These are phyloP conservation scores for Veloporphyrellus conicus DNA, from an alignment of 1,284 basidiomycete species.

Conservation along the genomic window DNA sequence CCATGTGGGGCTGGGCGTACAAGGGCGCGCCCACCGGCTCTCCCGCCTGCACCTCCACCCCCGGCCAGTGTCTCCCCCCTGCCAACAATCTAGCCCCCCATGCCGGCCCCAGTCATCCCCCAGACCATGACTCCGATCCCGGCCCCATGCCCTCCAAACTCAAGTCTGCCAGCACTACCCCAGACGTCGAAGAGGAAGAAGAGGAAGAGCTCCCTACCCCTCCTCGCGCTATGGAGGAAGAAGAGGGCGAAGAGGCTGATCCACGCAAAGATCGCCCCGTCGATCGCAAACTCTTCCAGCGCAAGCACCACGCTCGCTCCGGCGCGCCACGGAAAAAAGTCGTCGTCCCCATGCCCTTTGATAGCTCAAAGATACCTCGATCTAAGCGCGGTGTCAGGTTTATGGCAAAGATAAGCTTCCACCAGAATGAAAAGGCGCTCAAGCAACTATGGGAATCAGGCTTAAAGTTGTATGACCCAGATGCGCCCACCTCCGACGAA, in stretches of 20 bases:
- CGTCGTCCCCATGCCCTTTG: slow-evolving; percentile 20
- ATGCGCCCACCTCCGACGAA: slow-evolving; percentile 24
- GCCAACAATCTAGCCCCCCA: neutral
- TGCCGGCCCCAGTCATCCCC: slow-evolving; percentile 14
- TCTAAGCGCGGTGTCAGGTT: slow-evolving; percentile 16
- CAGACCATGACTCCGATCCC: neutral
- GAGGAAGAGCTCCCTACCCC: slow-evolving; percentile 51
- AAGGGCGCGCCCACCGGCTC: slow-evolving; percentile 32
- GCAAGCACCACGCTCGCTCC: neutral
- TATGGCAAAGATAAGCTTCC: neutral
- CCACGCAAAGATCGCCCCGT: slow-evolving; percentile 34
- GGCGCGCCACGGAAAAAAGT: slow-evolving; percentile 13
- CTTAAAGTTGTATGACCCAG: slow-evolving; percentile 20
- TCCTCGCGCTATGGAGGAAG: slow-evolving; percentile 57
- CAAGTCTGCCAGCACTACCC: slow-evolving; percentile 27
- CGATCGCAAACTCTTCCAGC: slow-evolving; percentile 19
- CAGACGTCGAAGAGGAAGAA: slow-evolving; percentile 40
- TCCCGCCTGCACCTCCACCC: slow-evolving; percentile 11
- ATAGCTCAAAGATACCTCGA: slow-evolving; percentile 15
- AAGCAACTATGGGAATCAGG: slow-evolving; percentile 18
- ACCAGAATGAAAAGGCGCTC: slow-evolving; percentile 2
- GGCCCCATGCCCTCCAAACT: slow-evolving; percentile 1
- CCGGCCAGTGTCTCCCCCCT: slow-evolving; percentile 6
- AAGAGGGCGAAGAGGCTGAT: slow-evolving; percentile 53
- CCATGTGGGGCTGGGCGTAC: slow-evolving; percentile 74